phyloP scores from a whole-genome alignment of 352 stramenopile species.

The Globisporangium polare region DNA sequence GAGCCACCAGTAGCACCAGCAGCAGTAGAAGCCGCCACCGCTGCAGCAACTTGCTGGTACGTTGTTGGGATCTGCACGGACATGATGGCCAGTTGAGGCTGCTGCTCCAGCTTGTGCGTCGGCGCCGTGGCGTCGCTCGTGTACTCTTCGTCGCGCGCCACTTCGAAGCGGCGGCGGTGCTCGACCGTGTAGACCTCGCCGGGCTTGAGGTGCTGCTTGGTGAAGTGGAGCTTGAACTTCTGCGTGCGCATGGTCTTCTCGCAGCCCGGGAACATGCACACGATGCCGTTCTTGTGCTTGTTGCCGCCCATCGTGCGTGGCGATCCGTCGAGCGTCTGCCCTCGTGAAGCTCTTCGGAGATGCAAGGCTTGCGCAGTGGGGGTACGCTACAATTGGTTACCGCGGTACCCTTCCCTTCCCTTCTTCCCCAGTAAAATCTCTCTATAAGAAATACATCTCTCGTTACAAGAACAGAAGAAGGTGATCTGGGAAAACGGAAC shows the following conservation, averaged over 20 bases:
- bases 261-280: constrained; percentile 77
- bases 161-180: constrained; percentile 72
- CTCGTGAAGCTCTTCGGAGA: not conserved
- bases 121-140: constrained; percentile 12
- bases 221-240: constrained; percentile 87
- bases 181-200: constrained; percentile 76
- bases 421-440: not conserved
- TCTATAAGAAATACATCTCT: not conserved
- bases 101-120: constrained; percentile 11
- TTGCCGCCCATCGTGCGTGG: constrained; percentile 58
- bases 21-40: not conserved
- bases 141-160: constrained; percentile 58
- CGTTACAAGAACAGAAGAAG: not conserved
- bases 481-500: not conserved
- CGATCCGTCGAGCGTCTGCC: not conserved
- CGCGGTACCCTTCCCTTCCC: not conserved
- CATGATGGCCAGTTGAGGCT: not conserved
- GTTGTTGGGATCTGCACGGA: constrained; percentile 6
- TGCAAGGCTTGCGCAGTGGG: not conserved
- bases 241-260: constrained; percentile 84
- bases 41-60: not conserved
- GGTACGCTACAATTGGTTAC: not conserved
- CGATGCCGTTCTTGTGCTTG: constrained; percentile 89
- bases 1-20: not conserved
- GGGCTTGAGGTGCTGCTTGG: constrained; percentile 67